These are phyloP conservation scores for Fusarium sp. DNA, from an alignment of 2,329 filamentous ascomycete species.

Conservation along the genomic window DNA sequence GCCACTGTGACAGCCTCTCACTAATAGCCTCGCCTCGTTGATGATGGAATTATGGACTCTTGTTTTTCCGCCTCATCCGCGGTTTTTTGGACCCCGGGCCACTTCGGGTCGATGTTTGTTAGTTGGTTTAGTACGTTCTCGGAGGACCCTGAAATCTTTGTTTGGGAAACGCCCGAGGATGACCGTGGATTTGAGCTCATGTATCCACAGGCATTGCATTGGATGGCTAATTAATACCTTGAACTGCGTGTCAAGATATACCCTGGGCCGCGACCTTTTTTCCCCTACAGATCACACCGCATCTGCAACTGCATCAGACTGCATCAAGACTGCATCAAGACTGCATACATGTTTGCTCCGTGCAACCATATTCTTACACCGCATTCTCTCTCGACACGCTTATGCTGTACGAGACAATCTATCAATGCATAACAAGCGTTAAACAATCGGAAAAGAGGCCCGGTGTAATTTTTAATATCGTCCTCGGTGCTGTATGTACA, in stretches of 20 bases:
- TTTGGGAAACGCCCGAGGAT: slow-evolving; percentile 26
- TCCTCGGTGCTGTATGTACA: neutral
- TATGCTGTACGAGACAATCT: slow-evolving; percentile 15
- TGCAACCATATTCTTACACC: slow-evolving; percentile 33
- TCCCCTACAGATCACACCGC: slow-evolving; percentile 29
- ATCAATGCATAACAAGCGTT: slow-evolving; percentile 10
- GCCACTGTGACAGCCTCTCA: slow-evolving; percentile 15
- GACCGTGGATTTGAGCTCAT: slow-evolving; percentile 17
- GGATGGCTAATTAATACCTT: neutral
- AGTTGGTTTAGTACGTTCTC: slow-evolving; percentile 23
- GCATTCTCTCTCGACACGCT: slow-evolving; percentile 22
- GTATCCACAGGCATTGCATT: slow-evolving; percentile 21
- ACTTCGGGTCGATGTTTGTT: slow-evolving; percentile 35
- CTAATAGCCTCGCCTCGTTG: slow-evolving; percentile 32
- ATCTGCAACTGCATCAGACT: slow-evolving; percentile 21
- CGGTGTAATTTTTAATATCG: neutral
- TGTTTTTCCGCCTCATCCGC: slow-evolving; percentile 40
- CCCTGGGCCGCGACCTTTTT: slow-evolving; percentile 9
- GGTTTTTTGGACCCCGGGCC: slow-evolving; percentile 28
- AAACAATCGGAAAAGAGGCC: neutral
- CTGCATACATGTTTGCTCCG: slow-evolving; percentile 22
- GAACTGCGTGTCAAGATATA: slow-evolving; percentile 5
- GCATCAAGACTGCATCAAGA: slow-evolving; percentile 5
- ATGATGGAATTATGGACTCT: slow-evolving; percentile 9
- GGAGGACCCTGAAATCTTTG: slow-evolving; percentile 41